Conservation (phyloP, 2,329 filamentous ascomycete species). For the Lachnellula subtilissima region DNA sequence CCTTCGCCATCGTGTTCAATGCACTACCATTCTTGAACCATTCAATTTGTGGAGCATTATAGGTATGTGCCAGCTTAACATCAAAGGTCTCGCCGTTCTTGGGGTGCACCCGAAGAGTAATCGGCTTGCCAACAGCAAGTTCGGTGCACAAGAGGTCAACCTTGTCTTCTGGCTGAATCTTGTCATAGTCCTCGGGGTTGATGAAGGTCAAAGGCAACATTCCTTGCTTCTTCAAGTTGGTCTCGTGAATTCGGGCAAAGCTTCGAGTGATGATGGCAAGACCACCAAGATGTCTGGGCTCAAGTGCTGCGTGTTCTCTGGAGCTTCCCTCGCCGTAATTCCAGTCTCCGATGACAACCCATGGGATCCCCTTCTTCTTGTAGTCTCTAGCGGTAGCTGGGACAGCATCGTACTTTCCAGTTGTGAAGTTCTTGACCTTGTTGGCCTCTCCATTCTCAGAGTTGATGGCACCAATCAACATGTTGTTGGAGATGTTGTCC, state of each 20-base stretch:
- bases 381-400: conserved; percentile 95
- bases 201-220: conserved; percentile 97
- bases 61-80: conserved; percentile 84
- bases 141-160: conserved; percentile 85
- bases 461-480: conserved; percentile 97
- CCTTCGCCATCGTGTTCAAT: conserved; percentile 97
- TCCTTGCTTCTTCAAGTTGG: conserved; percentile 99
- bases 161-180: conserved; percentile 88
- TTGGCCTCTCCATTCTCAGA: conserved; percentile 94
- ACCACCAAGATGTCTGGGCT: conserved; percentile 94
- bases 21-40: conserved; percentile 99
- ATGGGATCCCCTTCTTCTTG: conserved; percentile 93
- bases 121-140: conserved; percentile 85
- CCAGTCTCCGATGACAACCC: conserved; percentile 98
- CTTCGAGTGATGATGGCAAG: conserved; percentile 92
- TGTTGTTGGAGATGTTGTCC: conserved; percentile 99
- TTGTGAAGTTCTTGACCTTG: conserved; percentile 91
- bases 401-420: conserved; percentile 78
- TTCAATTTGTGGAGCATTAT: conserved; percentile 96
- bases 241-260: conserved; percentile 99
- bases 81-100: conserved; percentile 80
- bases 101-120: conserved; percentile 89
- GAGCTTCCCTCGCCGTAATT: conserved; percentile 98
- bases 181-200: conserved; percentile 95
- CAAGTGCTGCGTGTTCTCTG: conserved; percentile 95